Evolutionary conservation across 139 green algal species (phyloP), one percentile per base, ranked within the genome.

Genomic region (Chlorella sp.): DNA sequence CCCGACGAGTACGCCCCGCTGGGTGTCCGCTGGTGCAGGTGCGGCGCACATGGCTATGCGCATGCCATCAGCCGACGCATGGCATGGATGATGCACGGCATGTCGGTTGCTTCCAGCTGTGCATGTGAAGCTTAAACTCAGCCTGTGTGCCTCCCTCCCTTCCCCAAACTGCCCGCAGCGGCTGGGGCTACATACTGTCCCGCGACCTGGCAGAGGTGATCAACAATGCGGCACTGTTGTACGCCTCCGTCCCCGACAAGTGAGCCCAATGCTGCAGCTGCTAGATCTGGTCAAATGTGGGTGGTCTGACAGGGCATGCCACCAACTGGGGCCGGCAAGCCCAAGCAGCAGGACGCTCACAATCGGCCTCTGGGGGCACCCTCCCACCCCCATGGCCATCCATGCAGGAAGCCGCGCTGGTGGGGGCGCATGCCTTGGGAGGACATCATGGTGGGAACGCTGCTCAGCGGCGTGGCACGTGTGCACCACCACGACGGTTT

Each of bases 121-220:
- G 56, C 7, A 3, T 65, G 7, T 6, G 56, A 20, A 28, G 56
- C 56, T 17, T 65, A 20, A 17, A 65, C 4, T 3, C 56, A 6
- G 4, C 3, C 3, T 20, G 30, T 19, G 30, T 7, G 22, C 13
- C 64, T 40, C 2, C 32, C 64, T 20, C 32, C 8, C 32, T n/a
- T 32, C 70, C 26, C 8, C 46, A 11, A 60, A 26, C 51, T 30
- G 16, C 36, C 30, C 19, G 30, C 77, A 83, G 75, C 24, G 87
- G 87, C 28, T 95, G 92, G 92, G 91, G 87, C 26, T 95, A 95
- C 83, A 36, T 95, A 54, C 51, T 95, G 65, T 94, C 88, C 0
- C 74, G 82, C 16, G 92, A 95, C 70, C 76, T 89, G 32, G 90
- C 40, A 40, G n/a, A 56, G 74, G 75, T 56, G 13, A 56, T 43